Conservation (phyloP, 305 asterid species). For the Ilex paraguariensis region DNA sequence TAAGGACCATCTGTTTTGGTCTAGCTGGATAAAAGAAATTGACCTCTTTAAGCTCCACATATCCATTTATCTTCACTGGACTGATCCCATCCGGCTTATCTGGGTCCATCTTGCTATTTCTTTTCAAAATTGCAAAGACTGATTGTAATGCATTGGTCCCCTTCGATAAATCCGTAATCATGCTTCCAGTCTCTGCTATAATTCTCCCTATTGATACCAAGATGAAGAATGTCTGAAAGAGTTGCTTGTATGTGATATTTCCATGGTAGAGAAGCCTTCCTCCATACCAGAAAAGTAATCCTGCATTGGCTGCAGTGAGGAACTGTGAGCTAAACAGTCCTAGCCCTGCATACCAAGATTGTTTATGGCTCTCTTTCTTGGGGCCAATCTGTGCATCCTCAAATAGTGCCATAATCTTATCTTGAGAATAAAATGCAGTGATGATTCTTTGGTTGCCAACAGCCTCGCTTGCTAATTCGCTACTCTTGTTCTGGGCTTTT, state of each 20-base stretch:
- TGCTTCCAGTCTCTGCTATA: slow-evolving; percentile 48
- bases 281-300: slow-evolving; percentile 54
- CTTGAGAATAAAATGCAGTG: slow-evolving; percentile 45
- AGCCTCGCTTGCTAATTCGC: slow-evolving; percentile 55
- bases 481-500: slow-evolving; percentile 47
- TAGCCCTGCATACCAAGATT: slow-evolving; percentile 54
- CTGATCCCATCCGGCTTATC: slow-evolving; percentile 22
- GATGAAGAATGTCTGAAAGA: slow-evolving; percentile 44
- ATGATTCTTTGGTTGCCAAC: slow-evolving; percentile 46
- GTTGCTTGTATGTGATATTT: slow-evolving; percentile 26
- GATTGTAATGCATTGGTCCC: slow-evolving; percentile 40
- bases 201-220: slow-evolving; percentile 43
- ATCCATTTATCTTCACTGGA: slow-evolving; percentile 24
- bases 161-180: slow-evolving; percentile 42
- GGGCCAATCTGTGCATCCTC: slow-evolving; percentile 35
- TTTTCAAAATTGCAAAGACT: slow-evolving; percentile 28
- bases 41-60: slow-evolving; percentile 37
- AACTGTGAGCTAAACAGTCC: slow-evolving; percentile 43
- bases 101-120: slow-evolving; percentile 34
- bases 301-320: slow-evolving; percentile 27
- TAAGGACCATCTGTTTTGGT: slow-evolving; percentile 35
- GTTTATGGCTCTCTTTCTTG: slow-evolving; percentile 31
- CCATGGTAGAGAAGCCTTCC: slow-evolving; percentile 35
- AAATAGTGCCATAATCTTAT: slow-evolving; percentile 30
- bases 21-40: slow-evolving; percentile 41